Base-by-base conservation (phyloP, 345 rosid genomes). In the Acer saccharum region DNA sequence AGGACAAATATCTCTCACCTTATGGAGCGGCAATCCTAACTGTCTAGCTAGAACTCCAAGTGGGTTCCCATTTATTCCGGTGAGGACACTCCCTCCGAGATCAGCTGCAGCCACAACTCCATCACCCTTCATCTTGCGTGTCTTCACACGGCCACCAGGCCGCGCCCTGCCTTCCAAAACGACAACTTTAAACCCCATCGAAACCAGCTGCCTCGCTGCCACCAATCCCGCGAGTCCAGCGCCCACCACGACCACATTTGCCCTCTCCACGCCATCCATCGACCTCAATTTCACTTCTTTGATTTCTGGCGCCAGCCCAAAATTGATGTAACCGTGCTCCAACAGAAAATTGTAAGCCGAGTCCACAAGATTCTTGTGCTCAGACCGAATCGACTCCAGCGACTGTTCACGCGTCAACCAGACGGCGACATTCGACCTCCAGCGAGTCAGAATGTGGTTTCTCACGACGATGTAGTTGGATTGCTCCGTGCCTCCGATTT, bases 21-120 rank as follows among this genome's bases (percentile, higher is more conserved):
- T 96, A 84, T 94, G 99, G 54, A 96, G 95, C 23, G 98, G 99
- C 68, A 96, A 82, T 16, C 87, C 93, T 27, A 94, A 78, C 67
- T 96, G 98, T 86, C 95, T 82, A 13, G 98, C 99, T 61, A 96
- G 87, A 79, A 96, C 99, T 4, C 99, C 99, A 0, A 92, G 90
- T 0, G 98, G 98, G 23, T 94, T 96, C 52, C 98, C 98, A 80
- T 96, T 94, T 18, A 96, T 93, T 68, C 98, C 99, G 0, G 98
- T 96, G 69, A 94, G 85, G n/a, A 96, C 98, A 48, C 99, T 92
- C 46, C 98, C 99, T 17, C 98, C 98, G 21, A 92, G 83, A 85
- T 94, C 98, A 13, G 91, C 97, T 61, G 91, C 94, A 10, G 99
- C 97, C 68, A 83, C 86, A 55, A 91, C 88, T 61, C 95, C 92